Conservation (phyloP, 306 rosid species). For the Fagus crenata region DNA sequence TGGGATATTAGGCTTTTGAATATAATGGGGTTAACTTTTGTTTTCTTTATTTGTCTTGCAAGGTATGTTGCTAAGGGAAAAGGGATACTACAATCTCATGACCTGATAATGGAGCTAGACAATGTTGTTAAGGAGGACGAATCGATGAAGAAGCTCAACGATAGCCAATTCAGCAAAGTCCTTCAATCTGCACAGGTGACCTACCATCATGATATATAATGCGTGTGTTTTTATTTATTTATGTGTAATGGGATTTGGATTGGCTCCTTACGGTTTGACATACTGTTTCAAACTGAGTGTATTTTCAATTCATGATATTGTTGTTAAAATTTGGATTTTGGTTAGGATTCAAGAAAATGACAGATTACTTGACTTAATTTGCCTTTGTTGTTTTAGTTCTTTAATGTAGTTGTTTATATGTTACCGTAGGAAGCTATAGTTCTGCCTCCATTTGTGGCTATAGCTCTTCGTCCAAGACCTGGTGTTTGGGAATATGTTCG, state of each 20-base stretch:
- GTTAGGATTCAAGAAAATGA: too few species aligned
- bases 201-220: slow-evolving; percentile 9
- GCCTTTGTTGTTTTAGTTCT: too few species aligned
- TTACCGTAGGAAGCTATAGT: slow-evolving; percentile 65
- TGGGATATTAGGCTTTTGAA: neutral
- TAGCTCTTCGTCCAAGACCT: slow-evolving; percentile 89
- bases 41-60: slow-evolving; percentile 10
- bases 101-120: slow-evolving; percentile 36
- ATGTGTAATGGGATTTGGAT: neutral
- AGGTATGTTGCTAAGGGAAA: slow-evolving; percentile 51
- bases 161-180: slow-evolving; percentile 50
- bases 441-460: slow-evolving; percentile 84
- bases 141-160: slow-evolving; percentile 34
- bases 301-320: too few species aligned
- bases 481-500: slow-evolving; percentile 96
- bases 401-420: too few species aligned
- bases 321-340: too few species aligned
- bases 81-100: slow-evolving; percentile 48
- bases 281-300: too few species aligned
- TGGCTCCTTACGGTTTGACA: neutral
- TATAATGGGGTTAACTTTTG: neutral
- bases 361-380: too few species aligned
- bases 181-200: slow-evolving; percentile 63
- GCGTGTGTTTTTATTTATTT: neutral
- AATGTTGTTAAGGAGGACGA: slow-evolving; percentile 36